phyloP scores from a whole-genome alignment of 1,139 yeast genomes.

The Sugiyamaella sp. region DNA sequence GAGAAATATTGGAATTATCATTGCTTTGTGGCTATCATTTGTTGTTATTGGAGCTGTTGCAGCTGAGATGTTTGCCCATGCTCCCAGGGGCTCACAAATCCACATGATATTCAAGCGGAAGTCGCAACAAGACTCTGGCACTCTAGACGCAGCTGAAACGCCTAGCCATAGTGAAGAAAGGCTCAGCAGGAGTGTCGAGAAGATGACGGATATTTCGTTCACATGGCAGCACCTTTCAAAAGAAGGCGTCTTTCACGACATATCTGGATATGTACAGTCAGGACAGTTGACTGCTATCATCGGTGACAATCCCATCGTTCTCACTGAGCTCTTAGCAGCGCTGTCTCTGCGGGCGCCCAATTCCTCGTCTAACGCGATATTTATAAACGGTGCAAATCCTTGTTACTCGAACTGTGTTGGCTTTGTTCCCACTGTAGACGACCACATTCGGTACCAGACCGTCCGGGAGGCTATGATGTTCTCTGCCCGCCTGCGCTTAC shows the following conservation, averaged over 20 bases:
- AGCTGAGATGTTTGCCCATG: conserved; percentile 46
- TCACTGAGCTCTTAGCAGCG: conserved; percentile 61
- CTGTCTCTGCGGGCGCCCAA: conserved; percentile 60
- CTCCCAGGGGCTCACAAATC: conserved; percentile 31
- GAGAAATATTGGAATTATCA: conserved; percentile 65
- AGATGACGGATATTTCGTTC: conserved; percentile 39
- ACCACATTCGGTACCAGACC: conserved; percentile 59
- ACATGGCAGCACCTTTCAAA: conserved; percentile 13
- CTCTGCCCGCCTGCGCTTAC: conserved; percentile 63
- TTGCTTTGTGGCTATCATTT: conserved; percentile 59
- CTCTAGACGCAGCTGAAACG: conserved; percentile 51
- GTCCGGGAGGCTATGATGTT: conserved; percentile 64
- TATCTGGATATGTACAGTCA: conserved; percentile 67
- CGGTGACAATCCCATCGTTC: conserved; percentile 74
- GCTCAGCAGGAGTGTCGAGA: not conserved
- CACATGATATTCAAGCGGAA: not conserved
- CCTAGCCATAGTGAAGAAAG: not conserved
- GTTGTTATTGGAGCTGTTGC: conserved; percentile 50
- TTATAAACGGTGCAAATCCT: conserved; percentile 60
- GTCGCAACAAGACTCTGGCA: not conserved
- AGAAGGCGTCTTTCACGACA: conserved; percentile 48
- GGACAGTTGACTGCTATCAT: conserved; percentile 64
- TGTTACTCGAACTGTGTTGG: conserved; percentile 58
- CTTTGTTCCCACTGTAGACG: conserved; percentile 67
- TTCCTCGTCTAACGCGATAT: conserved; percentile 62